Evolutionary conservation across 257 asterid genomes (phyloP), one percentile per base, ranked within the genome.

Genomic region (Catharanthus roseus): DNA sequence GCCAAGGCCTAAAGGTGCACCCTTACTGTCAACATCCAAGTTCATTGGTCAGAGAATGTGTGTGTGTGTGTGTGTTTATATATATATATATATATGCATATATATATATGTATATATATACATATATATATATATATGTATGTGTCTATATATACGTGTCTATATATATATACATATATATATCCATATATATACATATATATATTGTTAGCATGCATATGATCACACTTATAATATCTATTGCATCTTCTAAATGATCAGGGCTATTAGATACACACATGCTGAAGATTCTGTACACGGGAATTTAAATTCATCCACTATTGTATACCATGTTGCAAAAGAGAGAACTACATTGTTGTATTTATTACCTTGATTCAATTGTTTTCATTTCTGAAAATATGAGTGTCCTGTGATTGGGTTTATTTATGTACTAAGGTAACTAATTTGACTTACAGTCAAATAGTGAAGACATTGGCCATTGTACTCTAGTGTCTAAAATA

Each of bases 1-100:
- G 99, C 78, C 99, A 95, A 0, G 97, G 99, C 72, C 80, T 95
- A 64, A 95, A 95, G 99, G 99, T 93, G 77, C 77, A 47, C 8
- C 18, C 6, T 41, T 62, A 38, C 47, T 62, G 16, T 33, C 10
- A 6, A 24, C 16, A 5, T 29, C 23, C 42, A 39, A 53, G 6
- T 54, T 44, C 13, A 51, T 68, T 39, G 51, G 53, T 47, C 53
- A 47, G 21, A n/a, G n/a, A n/a, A n/a, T n/a, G n/a, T n/a, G n/a
- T n/a, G n/a, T n/a, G n/a, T n/a, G n/a, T n/a, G n/a, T n/a, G n/a
- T n/a, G n/a, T n/a, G n/a, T n/a, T n/a, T n/a, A n/a, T n/a, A n/a
- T n/a, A n/a, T n/a, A n/a, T n/a, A n/a, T n/a, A n/a, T n/a, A n/a
- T n/a, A n/a, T n/a, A n/a, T n/a, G n/a, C n/a, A n/a, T n/a, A n/a